Conservation (phyloP, 139 green algal genomes). For the Chlamydomonas urium region DNA sequence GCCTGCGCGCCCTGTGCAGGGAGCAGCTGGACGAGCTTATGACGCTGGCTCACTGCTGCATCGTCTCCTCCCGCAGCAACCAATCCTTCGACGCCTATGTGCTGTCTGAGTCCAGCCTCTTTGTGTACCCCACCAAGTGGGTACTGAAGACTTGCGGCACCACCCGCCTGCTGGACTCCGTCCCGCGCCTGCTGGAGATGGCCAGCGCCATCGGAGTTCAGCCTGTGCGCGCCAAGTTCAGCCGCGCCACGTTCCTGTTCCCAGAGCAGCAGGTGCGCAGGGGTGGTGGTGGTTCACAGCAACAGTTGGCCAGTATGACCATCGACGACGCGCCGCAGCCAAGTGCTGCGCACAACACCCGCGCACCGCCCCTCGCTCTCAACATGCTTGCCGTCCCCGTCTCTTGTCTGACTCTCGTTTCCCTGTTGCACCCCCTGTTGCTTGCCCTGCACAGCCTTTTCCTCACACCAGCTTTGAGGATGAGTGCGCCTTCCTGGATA, state of each 20-base stretch:
- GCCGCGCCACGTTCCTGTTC: conserved; percentile 91
- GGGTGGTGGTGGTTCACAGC: too few relatives aligned
- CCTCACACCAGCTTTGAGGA: conserved; percentile 69
- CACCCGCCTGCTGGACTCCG: conserved; percentile 80
- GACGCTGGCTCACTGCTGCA: conserved; percentile 81
- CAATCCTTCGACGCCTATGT: conserved; percentile 93
- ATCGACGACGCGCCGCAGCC: too few relatives aligned
- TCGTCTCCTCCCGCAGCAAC: conserved; percentile 83
- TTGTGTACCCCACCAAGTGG: conserved; percentile 88
- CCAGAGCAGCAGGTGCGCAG: conserved; percentile 80
- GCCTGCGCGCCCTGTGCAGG: conserved; percentile 68
- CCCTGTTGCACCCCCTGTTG: neutral
- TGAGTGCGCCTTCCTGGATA: conserved; percentile 72
- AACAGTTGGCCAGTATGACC: too few relatives aligned
- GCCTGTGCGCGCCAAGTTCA: conserved; percentile 75
- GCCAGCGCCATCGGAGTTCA: conserved; percentile 59
- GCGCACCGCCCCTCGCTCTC: too few relatives aligned
- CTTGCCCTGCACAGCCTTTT: conserved; percentile 26
- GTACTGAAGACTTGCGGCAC: conserved; percentile 99
- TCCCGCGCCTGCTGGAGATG: conserved; percentile 73
- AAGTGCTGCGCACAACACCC: too few relatives aligned
- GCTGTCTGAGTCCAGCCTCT: conserved; percentile 91
- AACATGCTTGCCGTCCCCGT: too few relatives aligned
- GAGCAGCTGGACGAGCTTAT: conserved; percentile 70
- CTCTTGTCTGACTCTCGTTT: too few relatives aligned